Conservation (phyloP, 495 filamentous ascomycete genomes). For the Penicillium verhagenii region DNA sequence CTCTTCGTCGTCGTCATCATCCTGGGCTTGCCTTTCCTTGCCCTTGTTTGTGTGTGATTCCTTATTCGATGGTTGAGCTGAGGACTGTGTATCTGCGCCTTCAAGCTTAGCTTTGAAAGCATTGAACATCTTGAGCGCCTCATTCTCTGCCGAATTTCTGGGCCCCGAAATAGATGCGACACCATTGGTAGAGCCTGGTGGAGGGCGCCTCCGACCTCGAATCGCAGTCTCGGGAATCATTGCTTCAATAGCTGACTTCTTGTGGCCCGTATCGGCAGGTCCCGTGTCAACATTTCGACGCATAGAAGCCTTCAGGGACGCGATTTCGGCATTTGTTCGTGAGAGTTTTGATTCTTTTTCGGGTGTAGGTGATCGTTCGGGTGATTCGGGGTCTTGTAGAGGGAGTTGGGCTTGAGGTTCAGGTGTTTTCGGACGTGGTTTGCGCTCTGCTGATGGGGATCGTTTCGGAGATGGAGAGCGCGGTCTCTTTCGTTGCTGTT, state of each 20-base stretch:
- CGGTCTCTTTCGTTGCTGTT: constrained; percentile 7
- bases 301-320: constrained; percentile 87
- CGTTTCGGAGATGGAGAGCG: constrained; percentile 11
- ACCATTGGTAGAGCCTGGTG: constrained; percentile 46
- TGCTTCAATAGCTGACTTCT: constrained; percentile 70
- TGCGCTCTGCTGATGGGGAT: constrained; percentile 26
- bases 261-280: constrained; percentile 51
- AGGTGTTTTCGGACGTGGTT: constrained; percentile 18
- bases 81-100: constrained; percentile 44
- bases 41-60: constrained; percentile 19
- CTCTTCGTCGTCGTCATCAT: constrained; percentile 56
- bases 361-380: constrained; percentile 44
- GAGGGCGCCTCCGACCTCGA: constrained; percentile 74
- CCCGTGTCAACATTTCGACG: constrained; percentile 67
- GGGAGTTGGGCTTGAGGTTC: constrained; percentile 31
- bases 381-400: constrained; percentile 48
- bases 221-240: constrained; percentile 82
- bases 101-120: constrained; percentile 80
- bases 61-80: constrained; percentile 19
- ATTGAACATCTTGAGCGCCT: constrained; percentile 64
- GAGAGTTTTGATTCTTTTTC: constrained; percentile 61
- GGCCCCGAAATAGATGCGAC: constrained; percentile 17
- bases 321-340: constrained; percentile 89
- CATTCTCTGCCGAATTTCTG: constrained; percentile 53
- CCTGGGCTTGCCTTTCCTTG: constrained; percentile 26